These are phyloP conservation scores for Geranium brycei DNA, from an alignment of 345 rosid species.

Conservation along the genomic window DNA sequence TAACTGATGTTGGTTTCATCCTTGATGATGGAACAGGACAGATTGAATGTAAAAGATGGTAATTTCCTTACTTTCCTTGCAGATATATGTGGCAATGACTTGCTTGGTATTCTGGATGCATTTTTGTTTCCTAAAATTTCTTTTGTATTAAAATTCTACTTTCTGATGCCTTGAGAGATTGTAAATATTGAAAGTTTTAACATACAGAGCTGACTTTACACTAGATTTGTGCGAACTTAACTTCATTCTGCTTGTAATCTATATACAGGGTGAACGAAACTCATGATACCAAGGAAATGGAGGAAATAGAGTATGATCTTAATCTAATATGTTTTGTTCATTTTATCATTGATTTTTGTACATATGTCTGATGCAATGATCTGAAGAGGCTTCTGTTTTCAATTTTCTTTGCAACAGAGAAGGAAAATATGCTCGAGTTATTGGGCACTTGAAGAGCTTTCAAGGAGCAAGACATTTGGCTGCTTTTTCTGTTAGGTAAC, in stretches of 20 bases:
- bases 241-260: not conserved
- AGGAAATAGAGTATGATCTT: slow-evolving; percentile 39
- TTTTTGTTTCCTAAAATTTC: not conserved
- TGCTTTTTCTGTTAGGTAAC: slow-evolving; percentile 75
- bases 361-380: not conserved
- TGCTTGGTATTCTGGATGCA: not conserved
- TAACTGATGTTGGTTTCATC: slow-evolving; percentile 52
- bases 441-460: slow-evolving; percentile 64
- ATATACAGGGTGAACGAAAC: slow-evolving; percentile 57
- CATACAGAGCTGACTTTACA: not conserved
- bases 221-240: not conserved
- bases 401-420: slow-evolving; percentile 29
- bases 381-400: not conserved
- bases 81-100: not conserved
- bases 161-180: not conserved
- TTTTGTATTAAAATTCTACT: too few relatives aligned
- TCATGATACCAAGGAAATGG: slow-evolving; percentile 59
- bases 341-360: not conserved
- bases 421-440: slow-evolving; percentile 60
- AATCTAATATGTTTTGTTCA: not conserved
- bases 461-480: slow-evolving; percentile 52
- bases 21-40: slow-evolving; percentile 90
- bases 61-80: slow-evolving; percentile 1
- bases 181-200: too few relatives aligned
- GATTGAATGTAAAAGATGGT: slow-evolving; percentile 74